Conservation (phyloP, 2,329 filamentous ascomycete species). For the Cytospora chrysosperma region DNA sequence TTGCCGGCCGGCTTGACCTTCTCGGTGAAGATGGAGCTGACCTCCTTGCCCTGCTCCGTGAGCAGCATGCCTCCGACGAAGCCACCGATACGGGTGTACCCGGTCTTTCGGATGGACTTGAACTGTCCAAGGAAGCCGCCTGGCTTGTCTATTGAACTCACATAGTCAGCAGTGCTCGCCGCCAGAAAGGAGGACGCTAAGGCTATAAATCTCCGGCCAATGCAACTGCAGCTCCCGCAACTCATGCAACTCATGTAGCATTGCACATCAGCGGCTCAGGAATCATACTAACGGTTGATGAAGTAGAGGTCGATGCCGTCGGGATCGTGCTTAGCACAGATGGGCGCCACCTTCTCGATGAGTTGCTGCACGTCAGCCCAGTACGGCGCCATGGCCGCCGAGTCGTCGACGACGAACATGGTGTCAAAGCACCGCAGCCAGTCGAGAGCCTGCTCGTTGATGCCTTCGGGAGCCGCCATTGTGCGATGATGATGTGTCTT, state of each 20-base stretch:
- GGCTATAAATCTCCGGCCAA: not conserved
- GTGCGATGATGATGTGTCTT: conserved; percentile 3
- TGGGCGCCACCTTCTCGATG: conserved; percentile 15
- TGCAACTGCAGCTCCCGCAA: not conserved
- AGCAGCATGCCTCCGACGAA: conserved; percentile 26
- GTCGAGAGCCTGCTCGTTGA: conserved; percentile 17
- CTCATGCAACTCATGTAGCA: not conserved
- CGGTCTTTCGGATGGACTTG: conserved; percentile 25
- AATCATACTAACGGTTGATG: conserved; percentile 4
- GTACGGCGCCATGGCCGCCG: conserved; percentile 13
- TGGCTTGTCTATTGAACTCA: conserved; percentile 1
- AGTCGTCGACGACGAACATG: conserved; percentile 17
- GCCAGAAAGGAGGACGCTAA: not conserved
- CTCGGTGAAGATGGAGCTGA: conserved; percentile 28
- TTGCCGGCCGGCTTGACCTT: conserved; percentile 29
- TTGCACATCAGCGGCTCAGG: not conserved
- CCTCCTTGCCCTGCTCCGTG: conserved; percentile 27
- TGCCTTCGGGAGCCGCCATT: conserved; percentile 15
- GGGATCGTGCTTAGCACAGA: conserved; percentile 14
- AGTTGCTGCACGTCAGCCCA: conserved; percentile 13
- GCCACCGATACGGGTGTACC: conserved; percentile 21
- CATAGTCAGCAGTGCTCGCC: not conserved
- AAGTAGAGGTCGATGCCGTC: conserved; percentile 18
- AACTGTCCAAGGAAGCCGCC: conserved; percentile 16
- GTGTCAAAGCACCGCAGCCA: conserved; percentile 18